Evolutionary conservation across 2,329 filamentous ascomycete genomes (phyloP), one percentile per base, ranked within the genome.

Genomic region (Ophiostoma angusticollis): DNA sequence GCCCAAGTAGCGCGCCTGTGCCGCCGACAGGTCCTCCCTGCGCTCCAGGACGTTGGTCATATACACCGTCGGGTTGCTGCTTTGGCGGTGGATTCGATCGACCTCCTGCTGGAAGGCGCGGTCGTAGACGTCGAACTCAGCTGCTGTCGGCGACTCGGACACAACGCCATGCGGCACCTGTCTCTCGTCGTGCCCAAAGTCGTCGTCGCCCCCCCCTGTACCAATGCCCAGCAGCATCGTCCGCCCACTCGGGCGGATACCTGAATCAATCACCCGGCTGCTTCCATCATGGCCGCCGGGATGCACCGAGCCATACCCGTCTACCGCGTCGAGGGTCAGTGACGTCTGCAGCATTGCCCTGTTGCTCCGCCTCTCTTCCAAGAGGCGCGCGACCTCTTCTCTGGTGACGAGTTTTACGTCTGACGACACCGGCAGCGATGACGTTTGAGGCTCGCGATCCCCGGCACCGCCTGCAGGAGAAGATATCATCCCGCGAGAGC

Each of bases 41-140:
- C 33, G 14, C 33, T 47, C 45, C 2, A 41, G 30, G 32, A 72
- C 60, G 34, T 67, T 60, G 32, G 59, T 73, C 43, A 68, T 54
- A 47, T 69, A 74, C 35, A 72, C 53, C 32, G 45, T 57, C 12
- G 60, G 58, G 12, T 64, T 61, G 16, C 42, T 55, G 25, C 49
- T 50, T 37, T 57, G 62, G 52, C 49, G 31, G 42, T 58, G 62
- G 50, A 95, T 89, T 13, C 79, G 72, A 42, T 80, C 72, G 21
- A 91, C 73, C 59, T 95, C 84, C 44, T 82, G 74, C 52, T 84
- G 76, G 55, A 93, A 95, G 0, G 89, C 89, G 1, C 72, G 75
- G 56, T 93, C 84, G 56, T 94, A 95, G 42, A 96, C 80, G 53
- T 91, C 78, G 50, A 84, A 84, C 44, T 93, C 85, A 6, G 84